A percentile compares a stretch with the other conserved stretches of the same genome.
Conservation (phyloP, 805 yeast genomes). For the Candida jianshihensis region DNA sequence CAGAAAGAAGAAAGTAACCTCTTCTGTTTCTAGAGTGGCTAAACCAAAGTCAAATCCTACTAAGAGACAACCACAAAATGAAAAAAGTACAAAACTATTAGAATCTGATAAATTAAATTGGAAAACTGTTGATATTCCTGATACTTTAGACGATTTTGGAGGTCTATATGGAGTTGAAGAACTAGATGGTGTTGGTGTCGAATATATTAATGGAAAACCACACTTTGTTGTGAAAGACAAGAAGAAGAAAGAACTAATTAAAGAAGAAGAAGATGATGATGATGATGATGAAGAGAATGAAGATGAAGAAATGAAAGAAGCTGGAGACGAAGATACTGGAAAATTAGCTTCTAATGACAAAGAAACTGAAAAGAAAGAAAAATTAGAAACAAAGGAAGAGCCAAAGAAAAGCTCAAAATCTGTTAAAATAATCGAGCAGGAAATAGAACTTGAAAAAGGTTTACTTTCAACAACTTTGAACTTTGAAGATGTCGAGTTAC, state of each 20-base stretch:
- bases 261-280: constrained; percentile 14
- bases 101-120: constrained; percentile 53
- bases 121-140: constrained; percentile 80
- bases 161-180: constrained; percentile 93
- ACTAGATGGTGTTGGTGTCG: constrained; percentile 85
- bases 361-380: constrained; percentile 7
- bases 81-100: constrained; percentile 24
- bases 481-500: constrained; percentile 26
- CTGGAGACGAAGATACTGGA: constrained; percentile 9
- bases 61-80: background rate
- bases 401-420: constrained; percentile 17
- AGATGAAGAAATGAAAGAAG: constrained; percentile 2
- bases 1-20: constrained; percentile 3
- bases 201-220: constrained; percentile 61
- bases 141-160: constrained; percentile 77
- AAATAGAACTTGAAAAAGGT: constrained; percentile 12
- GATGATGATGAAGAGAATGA: constrained; percentile 20
- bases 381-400: constrained; percentile 17
- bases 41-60: constrained; percentile 3
- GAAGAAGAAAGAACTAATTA: constrained; percentile 13
- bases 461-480: constrained; percentile 21
- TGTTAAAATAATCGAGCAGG: constrained; percentile 15
- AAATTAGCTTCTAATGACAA: constrained; percentile 11
- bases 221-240: constrained; percentile 43
- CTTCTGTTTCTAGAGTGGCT: background rate